Base-by-base conservation (phyloP, 768 basidiomycete species). In the Lactarius vividus region DNA sequence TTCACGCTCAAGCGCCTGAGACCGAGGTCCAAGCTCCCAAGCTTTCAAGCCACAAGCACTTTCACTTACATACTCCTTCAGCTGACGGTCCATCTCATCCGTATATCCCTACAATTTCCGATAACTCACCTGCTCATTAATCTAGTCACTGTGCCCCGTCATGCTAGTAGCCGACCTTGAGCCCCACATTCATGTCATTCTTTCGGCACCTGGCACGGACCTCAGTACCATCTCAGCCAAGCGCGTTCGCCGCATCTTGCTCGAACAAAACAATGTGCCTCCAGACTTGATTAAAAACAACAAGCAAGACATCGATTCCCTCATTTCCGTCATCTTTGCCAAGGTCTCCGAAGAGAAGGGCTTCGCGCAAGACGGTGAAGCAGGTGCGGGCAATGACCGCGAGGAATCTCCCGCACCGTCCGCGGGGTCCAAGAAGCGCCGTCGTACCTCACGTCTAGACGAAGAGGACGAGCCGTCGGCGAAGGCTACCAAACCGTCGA, bases 181-280 rank as follows among this genome's bases (percentile, higher is more conserved):
- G 75, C 81, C 83, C 15, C 81, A 79, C 65, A 88, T 94, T 73
- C 81, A 80, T 69, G 78, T 80, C 65, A 91, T 94, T 74, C 85
- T 94, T 59, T 81, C 84, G 35, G 87, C 88, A 23, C 92, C 92
- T 3, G 87, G 85, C 56, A 88, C 84, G 56, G 89, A 94, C 80
- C 82, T 94, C 72, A 67, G 80, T 55, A 89, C 88, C 55, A 91
- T 94, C 76, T 91, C 87, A 74, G 94, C 94, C 55, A 96, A 93
- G 79, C 87, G 87, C 77, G 93, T 97, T 71, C 86, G 95, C 69
- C 89, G 88, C 73, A 84, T 86, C 73, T 79, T 94, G 68, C 71
- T 84, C 63, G 84, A 78, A 66, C 81, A 85, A 75, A 75, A 83
- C 10, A 76, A 81, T 23, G 73, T 92, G 61, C 85, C 88, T 9